These are phyloP conservation scores for Murraya paniculata DNA, from an alignment of 345 rosid species.

Conservation along the genomic window DNA sequence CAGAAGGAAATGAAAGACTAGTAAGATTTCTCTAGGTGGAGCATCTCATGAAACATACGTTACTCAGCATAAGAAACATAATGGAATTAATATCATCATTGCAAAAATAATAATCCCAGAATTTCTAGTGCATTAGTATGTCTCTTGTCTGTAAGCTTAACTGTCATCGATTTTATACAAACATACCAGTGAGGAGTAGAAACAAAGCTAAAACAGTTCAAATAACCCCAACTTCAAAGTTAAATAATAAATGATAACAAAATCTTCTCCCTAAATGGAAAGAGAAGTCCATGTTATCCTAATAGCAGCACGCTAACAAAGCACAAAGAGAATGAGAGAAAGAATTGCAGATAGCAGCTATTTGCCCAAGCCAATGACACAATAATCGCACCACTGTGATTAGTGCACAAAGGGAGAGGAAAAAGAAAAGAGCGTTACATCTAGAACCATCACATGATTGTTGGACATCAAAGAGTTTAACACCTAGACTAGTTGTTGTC, in stretches of 20 bases:
- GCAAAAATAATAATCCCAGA: not conserved
- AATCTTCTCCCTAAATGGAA: not conserved
- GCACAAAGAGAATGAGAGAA: not conserved
- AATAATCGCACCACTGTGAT: not conserved
- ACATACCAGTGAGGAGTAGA: not conserved
- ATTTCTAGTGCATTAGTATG: not conserved
- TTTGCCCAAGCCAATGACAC: not conserved
- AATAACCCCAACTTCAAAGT: not conserved
- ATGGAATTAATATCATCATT: not conserved
- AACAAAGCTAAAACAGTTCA: not conserved
- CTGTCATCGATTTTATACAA: not conserved
- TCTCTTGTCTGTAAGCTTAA: not conserved
- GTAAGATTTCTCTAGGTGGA: not conserved
- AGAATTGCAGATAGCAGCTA: not conserved
- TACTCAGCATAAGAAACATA: not conserved
- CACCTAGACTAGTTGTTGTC: not conserved
- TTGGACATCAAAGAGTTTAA: not conserved
- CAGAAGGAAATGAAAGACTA: constrained; percentile 18
- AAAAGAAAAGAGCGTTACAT: not conserved
- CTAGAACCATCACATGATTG: constrained; percentile 4
- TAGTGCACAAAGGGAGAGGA: not conserved
- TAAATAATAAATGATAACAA: not conserved
- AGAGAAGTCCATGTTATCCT: not conserved
- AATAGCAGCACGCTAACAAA: not conserved
- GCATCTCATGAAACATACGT: not conserved